These are phyloP conservation scores for Penicillium sp. DNA, from an alignment of 2,329 filamentous ascomycete species.

Conservation along the genomic window DNA sequence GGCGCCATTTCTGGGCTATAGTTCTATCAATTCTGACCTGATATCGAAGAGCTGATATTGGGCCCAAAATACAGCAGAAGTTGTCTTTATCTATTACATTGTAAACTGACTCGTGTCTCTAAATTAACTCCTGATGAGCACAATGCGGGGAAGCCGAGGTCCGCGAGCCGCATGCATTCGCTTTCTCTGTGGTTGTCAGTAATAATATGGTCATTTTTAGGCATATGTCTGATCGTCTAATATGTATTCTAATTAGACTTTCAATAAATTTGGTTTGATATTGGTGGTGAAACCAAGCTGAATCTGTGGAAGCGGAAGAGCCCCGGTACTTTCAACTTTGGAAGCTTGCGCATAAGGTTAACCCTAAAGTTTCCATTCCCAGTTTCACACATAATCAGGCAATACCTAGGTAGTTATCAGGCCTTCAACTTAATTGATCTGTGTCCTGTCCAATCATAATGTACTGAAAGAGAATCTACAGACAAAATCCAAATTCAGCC, in stretches of 20 bases:
- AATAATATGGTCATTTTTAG: neutral
- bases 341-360: neutral
- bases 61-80: neutral
- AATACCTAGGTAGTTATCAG: no score
- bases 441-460: neutral
- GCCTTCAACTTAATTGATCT: neutral
- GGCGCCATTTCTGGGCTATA: slow-evolving; percentile 10
- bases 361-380: neutral
- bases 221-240: neutral
- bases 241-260: neutral
- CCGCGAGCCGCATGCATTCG: slow-evolving; percentile 14
- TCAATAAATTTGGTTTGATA: neutral
- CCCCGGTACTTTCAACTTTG: neutral
- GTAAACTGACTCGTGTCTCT: neutral
- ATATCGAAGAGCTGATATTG: neutral
- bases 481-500: neutral
- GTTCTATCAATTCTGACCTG: neutral
- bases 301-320: neutral
- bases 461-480: neutral
- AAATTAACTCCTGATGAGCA: slow-evolving; percentile 3
- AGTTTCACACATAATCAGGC: neutral
- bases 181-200: neutral
- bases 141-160: slow-evolving; percentile 29
- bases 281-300: neutral
- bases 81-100: neutral